Evolutionary conservation across 2,329 filamentous ascomycete species (phyloP).

Genomic region (Calonectria naviculata): DNA sequence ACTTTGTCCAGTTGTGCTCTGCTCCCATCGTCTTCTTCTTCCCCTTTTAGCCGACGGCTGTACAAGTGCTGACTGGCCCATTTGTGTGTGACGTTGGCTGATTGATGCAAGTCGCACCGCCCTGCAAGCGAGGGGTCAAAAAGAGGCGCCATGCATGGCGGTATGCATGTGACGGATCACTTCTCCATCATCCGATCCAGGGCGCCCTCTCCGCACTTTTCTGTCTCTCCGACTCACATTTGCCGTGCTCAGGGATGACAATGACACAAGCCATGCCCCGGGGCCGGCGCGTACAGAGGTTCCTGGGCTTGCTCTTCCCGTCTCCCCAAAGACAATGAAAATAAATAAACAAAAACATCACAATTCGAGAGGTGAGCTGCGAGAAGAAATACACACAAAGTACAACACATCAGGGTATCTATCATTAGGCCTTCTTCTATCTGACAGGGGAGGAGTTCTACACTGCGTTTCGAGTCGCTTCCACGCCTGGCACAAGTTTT

Average conservation of each 20-base stretch:
- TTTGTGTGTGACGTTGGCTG: background rate
- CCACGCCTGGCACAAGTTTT: conserved; percentile 18
- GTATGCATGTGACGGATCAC: conserved; percentile 18
- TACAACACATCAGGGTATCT: conserved; percentile 27
- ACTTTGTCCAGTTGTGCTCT: no score
- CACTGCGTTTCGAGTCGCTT: conserved; percentile 16
- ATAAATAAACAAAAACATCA: background rate
- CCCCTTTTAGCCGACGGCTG: background rate
- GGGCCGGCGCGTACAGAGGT: background rate
- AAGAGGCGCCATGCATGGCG: conserved; percentile 1
- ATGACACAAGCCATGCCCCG: background rate
- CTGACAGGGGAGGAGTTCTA: conserved; percentile 22
- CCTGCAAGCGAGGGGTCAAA: background rate
- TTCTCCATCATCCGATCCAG: conserved; percentile 15
- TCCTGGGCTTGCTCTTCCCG: background rate
- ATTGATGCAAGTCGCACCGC: conserved; percentile 7
- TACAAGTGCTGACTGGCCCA: background rate
- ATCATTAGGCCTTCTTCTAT: conserved; percentile 26
- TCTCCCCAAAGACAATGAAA: background rate
- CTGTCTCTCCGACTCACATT: conserved; percentile 3
- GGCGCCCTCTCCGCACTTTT: conserved; percentile 4
- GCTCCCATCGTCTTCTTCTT: background rate
- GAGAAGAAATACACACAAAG: background rate
- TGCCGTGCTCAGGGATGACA: background rate
- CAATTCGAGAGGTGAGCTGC: background rate